Evolutionary conservation across 2,329 filamentous ascomycete genomes (phyloP), one percentile per base, ranked within the genome.

Genomic region (Calonectria multiphialidica): DNA sequence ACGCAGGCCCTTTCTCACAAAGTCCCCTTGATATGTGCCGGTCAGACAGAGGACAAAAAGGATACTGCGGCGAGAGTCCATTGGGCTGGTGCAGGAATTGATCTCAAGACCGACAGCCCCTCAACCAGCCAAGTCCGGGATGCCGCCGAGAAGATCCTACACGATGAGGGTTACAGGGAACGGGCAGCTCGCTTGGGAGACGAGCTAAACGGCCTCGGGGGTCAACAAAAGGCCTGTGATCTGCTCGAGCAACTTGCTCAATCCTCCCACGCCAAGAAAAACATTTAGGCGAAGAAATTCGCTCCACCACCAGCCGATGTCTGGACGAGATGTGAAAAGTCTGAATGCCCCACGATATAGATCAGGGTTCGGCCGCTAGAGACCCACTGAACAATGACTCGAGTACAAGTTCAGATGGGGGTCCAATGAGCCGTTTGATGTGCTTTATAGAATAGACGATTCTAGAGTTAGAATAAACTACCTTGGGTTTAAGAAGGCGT

Each of bases 31-130:
- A 77, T 84, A 6, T 84, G 82, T 23, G 83, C 83, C 0, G 83
- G 83, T 0, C 83, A 83, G 47, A 79, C 81, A 0, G 82, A 84
- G 35, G 83, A 84, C 13, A 84, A 84, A 73, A 83, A 79, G 62
- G 83, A 84, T 53, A 84, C 83, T 0, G 80, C 82, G 1, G 82
- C 82, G 6, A 73, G 83, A 28, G 78, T 84, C 0, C 72, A 75
- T 4, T 82, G 80, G 79, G 77, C 79, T 0, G 79, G 81, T 1
- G 80, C 78, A 0, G 83, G 83, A 0, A 80, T 84, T n/a, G 83
- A 84, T 40, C 72, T 84, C 4, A 81, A 80, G 74, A 84, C 83
- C 12, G 82, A 84, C 18, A 82, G 55, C 2, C 83, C 83, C 1
- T 78, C 78, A 1, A 77, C 66, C 0, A 64, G 73, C 5, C 75